A percentile compares a stretch with the other conserved stretches of the same genome.
Evolutionary conservation across 305 asterid species (phyloP).

Genomic region (Rubia occidens): DNA sequence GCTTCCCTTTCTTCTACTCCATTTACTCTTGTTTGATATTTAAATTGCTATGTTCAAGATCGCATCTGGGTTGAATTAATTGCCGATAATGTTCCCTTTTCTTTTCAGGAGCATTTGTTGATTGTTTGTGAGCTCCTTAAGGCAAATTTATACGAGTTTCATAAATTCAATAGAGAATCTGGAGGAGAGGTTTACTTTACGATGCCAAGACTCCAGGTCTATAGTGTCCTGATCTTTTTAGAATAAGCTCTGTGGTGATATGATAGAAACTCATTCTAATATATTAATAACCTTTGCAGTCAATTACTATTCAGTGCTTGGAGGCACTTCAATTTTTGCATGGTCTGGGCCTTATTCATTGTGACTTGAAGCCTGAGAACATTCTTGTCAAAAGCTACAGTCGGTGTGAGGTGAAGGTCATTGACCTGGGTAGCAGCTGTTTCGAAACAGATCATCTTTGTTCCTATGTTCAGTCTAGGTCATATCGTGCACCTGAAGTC

Average conservation of each 20-base stretch:
- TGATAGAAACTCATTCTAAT: constrained; percentile 11
- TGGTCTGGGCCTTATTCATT: constrained; percentile 92
- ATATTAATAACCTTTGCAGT: constrained; percentile 41
- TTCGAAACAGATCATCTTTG: constrained; percentile 96
- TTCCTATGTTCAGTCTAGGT: constrained; percentile 95
- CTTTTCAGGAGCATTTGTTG: constrained; percentile 82
- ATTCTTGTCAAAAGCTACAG: constrained; percentile 98
- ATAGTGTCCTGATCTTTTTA: constrained; percentile 19
- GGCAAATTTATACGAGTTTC: constrained; percentile 94
- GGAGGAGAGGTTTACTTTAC: constrained; percentile 99
- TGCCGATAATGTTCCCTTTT: constrained; percentile 13
- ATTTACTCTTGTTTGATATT: neutral
- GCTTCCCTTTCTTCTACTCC: neutral
- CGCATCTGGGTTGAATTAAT: constrained; percentile 12
- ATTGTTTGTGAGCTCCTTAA: constrained; percentile 93
- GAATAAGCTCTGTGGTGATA: constrained; percentile 5
- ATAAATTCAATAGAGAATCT: constrained; percentile 92
- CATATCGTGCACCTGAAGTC: constrained; percentile 98
- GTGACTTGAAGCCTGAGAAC: constrained; percentile 98
- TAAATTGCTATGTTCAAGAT: constrained; percentile 8
- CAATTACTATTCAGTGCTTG: constrained; percentile 92
- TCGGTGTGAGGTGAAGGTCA: constrained; percentile 98
- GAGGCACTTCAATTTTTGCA: constrained; percentile 93
- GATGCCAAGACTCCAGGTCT: constrained; percentile 97
- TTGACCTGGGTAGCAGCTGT: constrained; percentile 96